A percentile compares a stretch with the other conserved stretches of the same genome.
phyloP scores from a whole-genome alignment of 345 rosid species.

The Melastoma malabathricum region DNA sequence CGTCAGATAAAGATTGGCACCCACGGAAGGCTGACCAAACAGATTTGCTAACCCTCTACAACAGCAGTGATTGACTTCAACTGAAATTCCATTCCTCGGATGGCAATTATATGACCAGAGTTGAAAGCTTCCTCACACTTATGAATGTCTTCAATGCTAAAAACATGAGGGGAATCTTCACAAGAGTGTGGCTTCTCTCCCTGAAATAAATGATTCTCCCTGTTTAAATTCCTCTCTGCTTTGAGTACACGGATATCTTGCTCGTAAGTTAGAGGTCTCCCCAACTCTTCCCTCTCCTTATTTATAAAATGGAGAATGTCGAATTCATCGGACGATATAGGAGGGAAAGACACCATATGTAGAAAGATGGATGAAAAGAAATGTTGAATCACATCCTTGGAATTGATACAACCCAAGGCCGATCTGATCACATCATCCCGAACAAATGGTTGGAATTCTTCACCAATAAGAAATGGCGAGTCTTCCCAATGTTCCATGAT shows the following conservation, averaged over 20 bases:
- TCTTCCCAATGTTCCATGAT: constrained; percentile 30
- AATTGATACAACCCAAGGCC: constrained; percentile 11
- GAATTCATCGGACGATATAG: constrained; percentile 41
- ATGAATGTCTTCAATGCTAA: constrained; percentile 4
- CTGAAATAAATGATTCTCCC: constrained; percentile 10
- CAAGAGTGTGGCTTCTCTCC: background rate
- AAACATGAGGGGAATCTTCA: constrained; percentile 1
- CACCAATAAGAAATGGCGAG: constrained; percentile 24
- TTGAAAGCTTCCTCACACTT: constrained; percentile 28
- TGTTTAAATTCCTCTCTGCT: constrained; percentile 26
- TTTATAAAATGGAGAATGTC: constrained; percentile 34
- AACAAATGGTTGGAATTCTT: constrained; percentile 8
- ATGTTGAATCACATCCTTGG: constrained; percentile 13
- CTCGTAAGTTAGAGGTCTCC: constrained; percentile 30
- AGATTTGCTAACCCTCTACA: constrained; percentile 38
- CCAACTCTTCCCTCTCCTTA: constrained; percentile 32
- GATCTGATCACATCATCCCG: constrained; percentile 21
- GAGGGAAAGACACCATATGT: constrained; percentile 28
- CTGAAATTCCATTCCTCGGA: constrained; percentile 47
- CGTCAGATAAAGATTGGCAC: constrained; percentile 51
- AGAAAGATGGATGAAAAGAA: constrained; percentile 23
- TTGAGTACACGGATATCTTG: constrained; percentile 40
- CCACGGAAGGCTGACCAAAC: constrained; percentile 60
- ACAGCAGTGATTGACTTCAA: constrained; percentile 26
- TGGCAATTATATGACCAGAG: constrained; percentile 40